These are phyloP conservation scores for Arthrobotrys pseudoclavata DNA, from an alignment of 2,329 filamentous ascomycete genomes.

Conservation along the genomic window DNA sequence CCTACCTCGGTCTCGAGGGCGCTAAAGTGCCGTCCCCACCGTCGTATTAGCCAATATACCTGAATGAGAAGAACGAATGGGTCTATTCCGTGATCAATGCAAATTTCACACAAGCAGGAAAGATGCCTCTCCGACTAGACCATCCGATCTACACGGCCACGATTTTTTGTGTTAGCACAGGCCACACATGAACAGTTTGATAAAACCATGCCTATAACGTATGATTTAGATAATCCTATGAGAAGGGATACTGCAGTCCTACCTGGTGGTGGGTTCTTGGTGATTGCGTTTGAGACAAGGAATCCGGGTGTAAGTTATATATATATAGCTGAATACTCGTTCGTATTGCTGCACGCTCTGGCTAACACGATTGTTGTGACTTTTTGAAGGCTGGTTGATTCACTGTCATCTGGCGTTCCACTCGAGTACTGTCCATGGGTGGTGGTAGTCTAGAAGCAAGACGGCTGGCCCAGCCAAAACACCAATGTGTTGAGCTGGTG, in stretches of 20 bases:
- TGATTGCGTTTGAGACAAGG: constrained; percentile 70
- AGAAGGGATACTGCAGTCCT: constrained; percentile 71
- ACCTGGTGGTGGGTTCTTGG: constrained; percentile 67
- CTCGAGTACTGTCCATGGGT: constrained; percentile 70
- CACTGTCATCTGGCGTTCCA: constrained; percentile 70
- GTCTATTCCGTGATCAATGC: constrained; percentile 65
- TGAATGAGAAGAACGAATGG: constrained; percentile 70
- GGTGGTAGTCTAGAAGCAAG: constrained; percentile 11
- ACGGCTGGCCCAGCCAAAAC: no score
- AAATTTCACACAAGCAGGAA: constrained; percentile 54
- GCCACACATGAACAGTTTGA: constrained; percentile 40
- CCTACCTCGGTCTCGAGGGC: constrained; percentile 43
- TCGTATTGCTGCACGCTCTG: background rate
- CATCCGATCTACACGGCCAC: constrained; percentile 71
- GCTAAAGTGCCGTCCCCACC: constrained; percentile 63
- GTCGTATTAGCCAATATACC: constrained; percentile 69
- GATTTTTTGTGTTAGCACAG: constrained; percentile 67
- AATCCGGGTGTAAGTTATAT: constrained; percentile 69
- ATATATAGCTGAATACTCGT: constrained; percentile 41
- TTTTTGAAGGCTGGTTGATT: constrained; percentile 61
- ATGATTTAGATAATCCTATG: constrained; percentile 68
- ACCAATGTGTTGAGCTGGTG: no score
- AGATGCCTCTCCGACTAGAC: constrained; percentile 59
- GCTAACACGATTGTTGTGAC: background rate
- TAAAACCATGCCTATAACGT: constrained; percentile 12